Conservation (phyloP, 305 asterid genomes). For the Petunia hybrid region DNA sequence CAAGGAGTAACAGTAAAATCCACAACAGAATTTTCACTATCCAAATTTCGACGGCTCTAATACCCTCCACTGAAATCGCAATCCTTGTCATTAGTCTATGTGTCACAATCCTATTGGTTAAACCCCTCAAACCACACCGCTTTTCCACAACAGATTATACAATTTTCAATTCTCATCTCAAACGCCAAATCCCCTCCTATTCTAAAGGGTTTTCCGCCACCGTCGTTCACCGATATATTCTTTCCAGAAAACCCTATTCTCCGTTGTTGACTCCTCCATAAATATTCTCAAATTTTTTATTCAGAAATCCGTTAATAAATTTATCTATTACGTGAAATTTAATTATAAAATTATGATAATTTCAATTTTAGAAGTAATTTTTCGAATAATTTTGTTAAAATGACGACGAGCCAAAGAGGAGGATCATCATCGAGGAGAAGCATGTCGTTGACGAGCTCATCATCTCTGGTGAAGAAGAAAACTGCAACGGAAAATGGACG, state of each 20-base stretch:
- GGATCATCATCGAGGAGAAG: constrained; percentile 77
- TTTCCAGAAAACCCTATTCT: background rate
- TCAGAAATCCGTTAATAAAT: too few relatives aligned
- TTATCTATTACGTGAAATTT: background rate
- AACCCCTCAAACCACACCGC: constrained; percentile 1
- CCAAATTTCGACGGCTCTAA: background rate
- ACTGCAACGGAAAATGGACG: constrained; percentile 49
- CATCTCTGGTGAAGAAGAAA: constrained; percentile 53
- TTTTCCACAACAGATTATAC: background rate
- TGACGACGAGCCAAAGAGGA: constrained; percentile 75
- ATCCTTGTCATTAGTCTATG: constrained; percentile 26
- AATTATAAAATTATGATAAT: background rate
- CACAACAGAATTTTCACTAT: background rate
- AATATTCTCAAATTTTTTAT: too few relatives aligned
- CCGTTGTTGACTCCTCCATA: background rate
- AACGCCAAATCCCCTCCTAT: constrained; percentile 24
- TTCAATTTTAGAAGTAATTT: background rate
- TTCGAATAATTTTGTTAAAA: constrained; percentile 32
- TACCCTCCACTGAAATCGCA: constrained; percentile 15
- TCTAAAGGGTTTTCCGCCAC: constrained; percentile 26
- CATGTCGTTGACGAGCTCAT: constrained; percentile 58
- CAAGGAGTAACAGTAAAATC: background rate
- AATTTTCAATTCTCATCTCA: constrained; percentile 19
- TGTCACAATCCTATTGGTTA: constrained; percentile 11
- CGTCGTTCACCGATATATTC: constrained; percentile 12